These are phyloP conservation scores for Ploettnerulaceae sp. DNA, from an alignment of 2,329 filamentous ascomycete species.

Conservation along the genomic window DNA sequence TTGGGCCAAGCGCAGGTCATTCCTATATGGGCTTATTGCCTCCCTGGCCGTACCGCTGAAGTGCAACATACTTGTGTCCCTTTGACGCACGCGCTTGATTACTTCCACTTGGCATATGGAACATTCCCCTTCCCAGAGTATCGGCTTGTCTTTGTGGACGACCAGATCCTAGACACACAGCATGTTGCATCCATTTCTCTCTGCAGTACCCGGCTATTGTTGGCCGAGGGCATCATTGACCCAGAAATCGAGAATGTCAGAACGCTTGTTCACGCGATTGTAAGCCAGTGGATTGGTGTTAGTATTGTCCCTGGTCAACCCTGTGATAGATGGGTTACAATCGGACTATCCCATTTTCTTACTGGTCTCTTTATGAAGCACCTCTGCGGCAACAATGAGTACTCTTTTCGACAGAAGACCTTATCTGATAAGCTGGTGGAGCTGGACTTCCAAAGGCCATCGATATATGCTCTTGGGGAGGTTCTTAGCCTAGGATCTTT, in stretches of 20 bases:
- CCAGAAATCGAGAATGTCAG: slow-evolving; percentile 77
- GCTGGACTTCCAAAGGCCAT: slow-evolving; percentile 75
- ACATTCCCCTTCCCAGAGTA: slow-evolving; percentile 90
- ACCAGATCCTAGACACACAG: slow-evolving; percentile 69
- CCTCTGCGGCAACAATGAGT: slow-evolving; percentile 91
- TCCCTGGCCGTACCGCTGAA: slow-evolving; percentile 77
- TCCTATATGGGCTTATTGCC: slow-evolving; percentile 84
- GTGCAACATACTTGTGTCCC: slow-evolving; percentile 83
- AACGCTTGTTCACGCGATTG: slow-evolving; percentile 74
- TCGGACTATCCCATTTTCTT: slow-evolving; percentile 91
- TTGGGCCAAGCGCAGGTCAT: slow-evolving; percentile 76
- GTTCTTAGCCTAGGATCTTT: slow-evolving; percentile 74
- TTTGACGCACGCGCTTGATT: slow-evolving; percentile 82
- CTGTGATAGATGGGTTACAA: slow-evolving; percentile 80
- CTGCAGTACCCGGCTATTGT: slow-evolving; percentile 81
- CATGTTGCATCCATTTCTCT: slow-evolving; percentile 80
- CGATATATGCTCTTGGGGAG: slow-evolving; percentile 73
- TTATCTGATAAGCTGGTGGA: slow-evolving; percentile 79
- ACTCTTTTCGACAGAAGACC: slow-evolving; percentile 82
- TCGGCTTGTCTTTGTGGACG: slow-evolving; percentile 91
- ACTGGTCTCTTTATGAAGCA: slow-evolving; percentile 88
- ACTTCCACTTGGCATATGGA: slow-evolving; percentile 81
- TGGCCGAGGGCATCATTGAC: slow-evolving; percentile 80
- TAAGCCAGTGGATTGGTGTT: slow-evolving; percentile 91
- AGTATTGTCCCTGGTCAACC: slow-evolving; percentile 81